Evolutionary conservation across 306 rosid species (phyloP), one percentile per base, ranked within the genome.

Genomic region (Medicago ruthenica): DNA sequence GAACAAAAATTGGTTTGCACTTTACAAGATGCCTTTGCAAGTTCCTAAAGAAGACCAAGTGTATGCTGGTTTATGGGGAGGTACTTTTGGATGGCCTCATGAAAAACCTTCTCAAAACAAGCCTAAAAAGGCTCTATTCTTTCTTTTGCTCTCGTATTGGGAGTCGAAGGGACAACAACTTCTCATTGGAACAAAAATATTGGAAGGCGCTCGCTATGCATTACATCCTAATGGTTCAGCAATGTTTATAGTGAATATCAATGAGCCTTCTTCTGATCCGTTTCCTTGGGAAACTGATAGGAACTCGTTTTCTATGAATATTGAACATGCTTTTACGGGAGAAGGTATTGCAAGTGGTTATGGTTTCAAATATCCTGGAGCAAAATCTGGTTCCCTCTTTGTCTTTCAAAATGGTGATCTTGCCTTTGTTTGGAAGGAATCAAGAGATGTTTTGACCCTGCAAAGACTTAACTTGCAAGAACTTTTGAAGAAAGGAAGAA

Each of bases 141-240:
- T 94, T 74, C 98, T 94, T 70, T 83, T 89, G 73, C 96, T 94
- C 67, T 94, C 98, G 17, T 94, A 94, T 13, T 97, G 86, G 84
- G 89, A 92, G 82, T 82, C 83, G 22, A 75, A 84, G 45, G 95
- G 89, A 60, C 88, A 88, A 65, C 86, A 80, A 18, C 73, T 58
- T 75, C 95, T 94, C 86, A 94, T 89, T 71, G 97, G 96, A 37
- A 92, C 98, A 76, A 94, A 94, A 84, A 92, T 94, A 75, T 84
- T 94, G 89, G 98, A 94, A 87, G 98, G 98, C 65, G 92, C 91
- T 6, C 92, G 89, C 83, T 94, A 94, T 75, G 98, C 92, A 63
- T 74, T 94, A 77, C 98, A 94, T 79, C 98, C 98, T 74, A 94
- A 94, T 77, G 98, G 98, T 72, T 94, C 98, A 10, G 93, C 98